These are phyloP conservation scores for Telopea speciosissima DNA, from an alignment of 177 flowering plant genomes.

Conservation along the genomic window DNA sequence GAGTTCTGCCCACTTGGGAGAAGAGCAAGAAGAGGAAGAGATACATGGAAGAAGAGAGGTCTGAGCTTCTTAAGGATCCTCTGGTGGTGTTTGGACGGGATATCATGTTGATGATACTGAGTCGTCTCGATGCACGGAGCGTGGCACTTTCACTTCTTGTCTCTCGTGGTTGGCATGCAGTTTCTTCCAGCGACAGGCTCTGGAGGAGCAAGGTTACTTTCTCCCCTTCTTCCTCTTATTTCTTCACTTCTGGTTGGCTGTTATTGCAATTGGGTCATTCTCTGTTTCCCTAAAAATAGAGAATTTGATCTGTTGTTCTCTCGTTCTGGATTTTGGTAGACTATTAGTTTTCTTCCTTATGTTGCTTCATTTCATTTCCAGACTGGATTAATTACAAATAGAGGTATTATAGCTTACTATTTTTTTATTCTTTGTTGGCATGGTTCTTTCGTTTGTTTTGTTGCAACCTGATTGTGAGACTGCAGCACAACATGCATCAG, in stretches of 20 bases:
- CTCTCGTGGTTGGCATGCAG: slow-evolving; percentile 43
- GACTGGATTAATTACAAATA: too few species aligned
- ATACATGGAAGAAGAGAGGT: slow-evolving; percentile 8
- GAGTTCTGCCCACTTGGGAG: not conserved
- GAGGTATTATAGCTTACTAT: too few species aligned
- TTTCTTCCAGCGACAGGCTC: slow-evolving; percentile 45
- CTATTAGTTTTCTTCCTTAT: not conserved
- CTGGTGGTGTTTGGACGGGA: slow-evolving; percentile 45
- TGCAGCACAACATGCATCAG: too few species aligned
- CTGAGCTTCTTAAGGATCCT: slow-evolving; percentile 29
- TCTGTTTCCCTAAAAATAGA: not conserved
- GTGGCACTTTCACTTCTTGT: slow-evolving; percentile 55
- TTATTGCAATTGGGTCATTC: not conserved
- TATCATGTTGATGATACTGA: slow-evolving; percentile 40
- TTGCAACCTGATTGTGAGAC: too few species aligned
- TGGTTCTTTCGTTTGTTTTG: too few species aligned
- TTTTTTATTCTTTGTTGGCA: too few species aligned
- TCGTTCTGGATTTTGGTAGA: not conserved
- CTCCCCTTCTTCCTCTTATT: not conserved
- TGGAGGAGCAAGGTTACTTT: slow-evolving; percentile 43
- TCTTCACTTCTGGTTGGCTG: not conserved
- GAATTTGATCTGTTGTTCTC: not conserved
- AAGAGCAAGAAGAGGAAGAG: slow-evolving; percentile 2
- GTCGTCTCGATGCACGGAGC: slow-evolving; percentile 57
- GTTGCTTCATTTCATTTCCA: too few species aligned